phyloP scores from a whole-genome alignment of 169 alveolate genomes.

The Plasmodium vinckei region DNA sequence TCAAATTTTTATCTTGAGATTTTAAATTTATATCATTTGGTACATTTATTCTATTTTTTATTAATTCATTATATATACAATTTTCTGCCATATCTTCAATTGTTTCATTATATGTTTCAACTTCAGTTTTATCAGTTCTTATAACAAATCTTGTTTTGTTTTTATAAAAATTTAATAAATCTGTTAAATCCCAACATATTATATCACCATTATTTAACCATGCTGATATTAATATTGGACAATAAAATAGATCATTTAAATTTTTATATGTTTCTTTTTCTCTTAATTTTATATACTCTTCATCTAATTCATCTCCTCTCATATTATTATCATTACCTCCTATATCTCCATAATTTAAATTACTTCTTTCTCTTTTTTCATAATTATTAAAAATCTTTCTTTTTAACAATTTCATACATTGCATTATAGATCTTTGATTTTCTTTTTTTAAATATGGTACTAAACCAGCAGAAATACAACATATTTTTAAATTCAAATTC shows the following conservation, averaged over 20 bases:
- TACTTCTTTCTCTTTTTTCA: conserved; percentile 39
- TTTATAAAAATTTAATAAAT: conserved; percentile 51
- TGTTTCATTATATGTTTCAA: conserved; percentile 48
- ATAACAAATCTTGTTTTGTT: conserved; percentile 41
- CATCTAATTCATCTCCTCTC: conserved; percentile 5
- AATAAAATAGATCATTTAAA: conserved; percentile 28
- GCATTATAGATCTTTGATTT: conserved; percentile 38
- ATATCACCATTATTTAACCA: conserved; percentile 64
- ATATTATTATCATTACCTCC: not conserved
- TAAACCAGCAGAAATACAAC: conserved; percentile 55
- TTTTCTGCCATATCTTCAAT: conserved; percentile 65
- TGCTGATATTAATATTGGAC: conserved; percentile 54
- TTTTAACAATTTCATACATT: conserved; percentile 58
- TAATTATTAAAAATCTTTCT: conserved; percentile 26
- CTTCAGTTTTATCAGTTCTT: conserved; percentile 72
- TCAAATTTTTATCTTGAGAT: not conserved
- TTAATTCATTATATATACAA: conserved; percentile 50
- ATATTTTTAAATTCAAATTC: not conserved
- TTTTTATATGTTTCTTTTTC: conserved; percentile 33
- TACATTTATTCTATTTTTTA: conserved; percentile 16
- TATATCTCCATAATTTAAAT: not conserved
- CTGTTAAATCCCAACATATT: conserved; percentile 74
- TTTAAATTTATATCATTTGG: conserved; percentile 40
- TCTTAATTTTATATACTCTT: conserved; percentile 39
- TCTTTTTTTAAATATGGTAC: conserved; percentile 71